These are phyloP conservation scores for Monilinia aucupariae DNA, from an alignment of 2,329 filamentous ascomycete species.

Conservation along the genomic window DNA sequence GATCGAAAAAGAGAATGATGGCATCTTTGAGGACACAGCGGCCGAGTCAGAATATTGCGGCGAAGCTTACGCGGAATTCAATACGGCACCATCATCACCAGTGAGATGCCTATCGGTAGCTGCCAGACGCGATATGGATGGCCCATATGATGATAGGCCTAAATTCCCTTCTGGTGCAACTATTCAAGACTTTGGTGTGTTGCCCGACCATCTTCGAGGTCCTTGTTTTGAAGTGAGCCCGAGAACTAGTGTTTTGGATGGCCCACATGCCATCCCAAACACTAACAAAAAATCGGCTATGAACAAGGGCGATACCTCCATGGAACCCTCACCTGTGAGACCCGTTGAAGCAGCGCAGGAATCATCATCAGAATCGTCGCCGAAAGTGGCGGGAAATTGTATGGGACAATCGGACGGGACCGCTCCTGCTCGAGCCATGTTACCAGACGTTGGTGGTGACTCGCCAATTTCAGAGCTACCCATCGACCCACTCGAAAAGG, in stretches of 20 bases:
- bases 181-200: slow-evolving; percentile 9
- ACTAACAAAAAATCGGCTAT: slow-evolving; percentile 2
- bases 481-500: not conserved
- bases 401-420: slow-evolving; percentile 12
- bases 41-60: not conserved
- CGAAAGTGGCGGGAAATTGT: not conserved
- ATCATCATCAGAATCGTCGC: not conserved
- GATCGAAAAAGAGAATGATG: not conserved
- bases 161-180: slow-evolving; percentile 1
- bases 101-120: not conserved
- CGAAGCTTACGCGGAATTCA: not conserved
- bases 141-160: slow-evolving; percentile 6
- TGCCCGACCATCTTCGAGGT: slow-evolving; percentile 8
- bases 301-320: slow-evolving; percentile 3
- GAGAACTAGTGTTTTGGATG: slow-evolving; percentile 5
- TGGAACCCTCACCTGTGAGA: not conserved
- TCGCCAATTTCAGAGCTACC: not conserved
- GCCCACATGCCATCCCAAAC: not conserved
- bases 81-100: slow-evolving; percentile 11
- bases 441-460: slow-evolving; percentile 5
- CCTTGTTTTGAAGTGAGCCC: slow-evolving; percentile 14
- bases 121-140: slow-evolving; percentile 7
- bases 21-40: not conserved
- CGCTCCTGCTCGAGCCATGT: not conserved
- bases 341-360: not conserved